phyloP scores from a whole-genome alignment of 78 protist species.

The Dictyostelium firmibasis region DNA sequence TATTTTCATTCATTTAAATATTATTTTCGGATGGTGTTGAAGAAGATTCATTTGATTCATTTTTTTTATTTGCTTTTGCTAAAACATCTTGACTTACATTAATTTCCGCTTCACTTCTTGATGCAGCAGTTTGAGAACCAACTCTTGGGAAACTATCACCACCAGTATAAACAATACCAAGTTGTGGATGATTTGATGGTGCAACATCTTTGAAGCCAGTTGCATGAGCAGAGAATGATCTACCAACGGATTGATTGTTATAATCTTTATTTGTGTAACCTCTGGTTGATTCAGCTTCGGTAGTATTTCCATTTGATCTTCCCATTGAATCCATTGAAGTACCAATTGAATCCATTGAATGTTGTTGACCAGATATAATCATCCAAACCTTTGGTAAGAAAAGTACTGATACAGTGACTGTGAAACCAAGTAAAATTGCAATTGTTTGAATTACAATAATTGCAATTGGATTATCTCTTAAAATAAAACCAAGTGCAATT shows the following conservation, averaged over 20 bases:
- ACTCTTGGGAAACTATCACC: slow-evolving; percentile 33
- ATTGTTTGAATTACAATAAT: slow-evolving; percentile 49
- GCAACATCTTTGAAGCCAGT: neutral
- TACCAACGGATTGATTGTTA: neutral
- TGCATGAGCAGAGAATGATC: neutral
- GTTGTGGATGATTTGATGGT: neutral
- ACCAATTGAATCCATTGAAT: slow-evolving; percentile 26
- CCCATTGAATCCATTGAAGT: slow-evolving; percentile 29
- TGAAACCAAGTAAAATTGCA: slow-evolving; percentile 45
- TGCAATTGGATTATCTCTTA: slow-evolving; percentile 72
- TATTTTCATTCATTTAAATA: neutral
- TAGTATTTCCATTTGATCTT: neutral
- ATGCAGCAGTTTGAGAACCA: neutral
- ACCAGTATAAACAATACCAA: slow-evolving; percentile 49
- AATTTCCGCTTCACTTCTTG: neutral
- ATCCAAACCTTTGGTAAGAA: slow-evolving; percentile 74
- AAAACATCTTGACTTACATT: neutral
- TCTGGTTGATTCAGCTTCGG: neutral
- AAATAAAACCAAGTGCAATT: slow-evolving; percentile 61
- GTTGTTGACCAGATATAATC: slow-evolving; percentile 66
- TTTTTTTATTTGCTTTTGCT: neutral
- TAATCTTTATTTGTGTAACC: neutral
- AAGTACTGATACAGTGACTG: slow-evolving; percentile 46
- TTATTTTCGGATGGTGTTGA: neutral
- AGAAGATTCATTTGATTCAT: neutral